phyloP scores from a whole-genome alignment of 495 filamentous ascomycete genomes.

The Sphaerosporella brunnea region DNA sequence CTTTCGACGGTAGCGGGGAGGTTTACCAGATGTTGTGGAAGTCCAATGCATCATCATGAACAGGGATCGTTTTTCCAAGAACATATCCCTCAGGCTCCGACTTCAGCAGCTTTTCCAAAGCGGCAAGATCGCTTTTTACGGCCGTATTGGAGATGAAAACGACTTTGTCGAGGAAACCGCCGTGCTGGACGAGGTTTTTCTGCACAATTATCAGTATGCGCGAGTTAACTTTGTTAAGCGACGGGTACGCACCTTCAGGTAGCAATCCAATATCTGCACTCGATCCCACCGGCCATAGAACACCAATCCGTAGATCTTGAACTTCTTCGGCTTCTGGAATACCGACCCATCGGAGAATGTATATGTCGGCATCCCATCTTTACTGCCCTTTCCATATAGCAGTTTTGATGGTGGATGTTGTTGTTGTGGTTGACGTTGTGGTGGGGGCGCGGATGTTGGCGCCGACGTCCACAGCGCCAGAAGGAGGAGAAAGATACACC shows the following conservation, averaged over 20 bases:
- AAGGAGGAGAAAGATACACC: not conserved
- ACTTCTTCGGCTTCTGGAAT: not conserved
- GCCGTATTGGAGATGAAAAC: not conserved
- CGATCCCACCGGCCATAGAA: not conserved
- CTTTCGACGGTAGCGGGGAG: too few relatives aligned
- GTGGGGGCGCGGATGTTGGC: not conserved
- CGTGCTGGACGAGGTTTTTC: not conserved
- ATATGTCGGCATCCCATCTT: not conserved
- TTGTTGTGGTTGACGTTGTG: not conserved
- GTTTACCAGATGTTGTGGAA: not conserved
- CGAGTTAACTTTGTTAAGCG: too few relatives aligned
- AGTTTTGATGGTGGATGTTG: not conserved
- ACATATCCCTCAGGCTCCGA: not conserved
- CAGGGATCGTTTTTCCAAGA: not conserved
- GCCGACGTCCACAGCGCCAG: not conserved
- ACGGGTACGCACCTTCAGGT: not conserved
- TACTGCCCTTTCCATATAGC: not conserved
- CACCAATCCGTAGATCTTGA: not conserved
- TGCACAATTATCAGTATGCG: too few relatives aligned
- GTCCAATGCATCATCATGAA: not conserved
- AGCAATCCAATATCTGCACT: not conserved
- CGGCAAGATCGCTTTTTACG: not conserved
- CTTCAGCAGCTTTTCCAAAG: not conserved
- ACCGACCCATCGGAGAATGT: not conserved
- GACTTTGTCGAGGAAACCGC: not conserved